Percentiles rank a stretch among this genome's conserved stretches.
These are phyloP conservation scores for Moniliella sp. DNA, from an alignment of 1,284 basidiomycete species.

Conservation along the genomic window DNA sequence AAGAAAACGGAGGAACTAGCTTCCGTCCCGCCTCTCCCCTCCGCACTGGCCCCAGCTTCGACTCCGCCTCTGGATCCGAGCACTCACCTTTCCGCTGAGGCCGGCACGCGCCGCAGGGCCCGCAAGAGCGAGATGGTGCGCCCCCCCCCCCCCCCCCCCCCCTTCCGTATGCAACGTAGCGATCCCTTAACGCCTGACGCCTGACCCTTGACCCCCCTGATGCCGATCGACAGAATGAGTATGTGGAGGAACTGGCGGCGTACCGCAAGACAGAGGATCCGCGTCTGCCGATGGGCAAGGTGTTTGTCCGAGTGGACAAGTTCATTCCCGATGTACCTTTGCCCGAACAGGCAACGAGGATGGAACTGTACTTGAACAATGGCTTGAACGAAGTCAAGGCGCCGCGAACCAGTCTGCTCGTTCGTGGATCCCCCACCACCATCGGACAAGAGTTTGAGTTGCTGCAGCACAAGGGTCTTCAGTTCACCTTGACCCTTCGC, in stretches of 20 bases:
- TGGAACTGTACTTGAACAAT: slow-evolving; percentile 82
- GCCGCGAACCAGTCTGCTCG: slow-evolving; percentile 48
- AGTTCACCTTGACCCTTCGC: slow-evolving; percentile 25
- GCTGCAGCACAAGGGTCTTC: slow-evolving; percentile 28
- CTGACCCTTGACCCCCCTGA: background rate
- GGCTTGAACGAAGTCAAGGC: slow-evolving; percentile 90
- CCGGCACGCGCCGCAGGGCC: slow-evolving; percentile 16
- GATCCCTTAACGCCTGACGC: slow-evolving; percentile 60
- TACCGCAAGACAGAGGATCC: slow-evolving; percentile 53
- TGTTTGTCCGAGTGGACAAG: slow-evolving; percentile 52
- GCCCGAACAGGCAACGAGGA: slow-evolving; percentile 42
- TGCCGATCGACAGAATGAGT: slow-evolving; percentile 45
- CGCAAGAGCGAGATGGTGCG: slow-evolving; percentile 42
- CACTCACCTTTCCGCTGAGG: slow-evolving; percentile 37
- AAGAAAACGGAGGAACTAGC: background rate
- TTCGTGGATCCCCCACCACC: slow-evolving; percentile 38
- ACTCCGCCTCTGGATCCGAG: slow-evolving; percentile 22
- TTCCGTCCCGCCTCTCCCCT: background rate
- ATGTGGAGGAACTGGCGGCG: slow-evolving; percentile 63
- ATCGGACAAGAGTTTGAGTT: slow-evolving; percentile 78
- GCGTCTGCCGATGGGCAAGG: slow-evolving; percentile 59
- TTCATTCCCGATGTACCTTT: slow-evolving; percentile 24
- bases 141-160: slow-evolving; percentile 4
- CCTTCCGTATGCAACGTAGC: slow-evolving; percentile 39
- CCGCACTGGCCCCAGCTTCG: background rate